Conservation (phyloP, 257 asterid genomes). For the Solanum dulcamara region DNA sequence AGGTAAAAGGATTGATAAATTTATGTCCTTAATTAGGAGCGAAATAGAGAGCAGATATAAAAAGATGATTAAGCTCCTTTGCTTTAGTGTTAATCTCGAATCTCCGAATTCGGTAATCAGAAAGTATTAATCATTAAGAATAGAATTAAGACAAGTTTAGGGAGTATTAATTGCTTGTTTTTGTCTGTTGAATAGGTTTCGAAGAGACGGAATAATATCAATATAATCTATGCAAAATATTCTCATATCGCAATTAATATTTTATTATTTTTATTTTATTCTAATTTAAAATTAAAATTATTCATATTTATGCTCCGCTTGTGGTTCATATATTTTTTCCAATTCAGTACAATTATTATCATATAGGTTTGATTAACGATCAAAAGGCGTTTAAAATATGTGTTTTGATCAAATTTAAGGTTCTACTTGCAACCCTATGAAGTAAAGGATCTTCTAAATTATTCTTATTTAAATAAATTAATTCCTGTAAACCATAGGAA, state of each 20-base stretch:
- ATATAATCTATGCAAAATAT: background rate
- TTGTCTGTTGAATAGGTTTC: background rate
- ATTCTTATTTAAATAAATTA: too few species aligned
- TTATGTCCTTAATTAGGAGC: background rate
- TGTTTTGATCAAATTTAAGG: background rate
- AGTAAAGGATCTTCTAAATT: background rate
- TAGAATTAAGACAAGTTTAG: background rate
- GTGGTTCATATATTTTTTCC: background rate
- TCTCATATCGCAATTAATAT: background rate
- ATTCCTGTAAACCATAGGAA: background rate
- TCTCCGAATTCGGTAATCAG: background rate
- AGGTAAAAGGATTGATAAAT: background rate
- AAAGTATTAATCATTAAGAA: background rate
- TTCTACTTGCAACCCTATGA: too few species aligned
- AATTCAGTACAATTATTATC: too few species aligned
- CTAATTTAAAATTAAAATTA: too few species aligned
- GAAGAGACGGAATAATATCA: too few species aligned
- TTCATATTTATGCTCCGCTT: background rate
- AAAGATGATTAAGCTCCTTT: background rate
- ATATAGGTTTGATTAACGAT: background rate
- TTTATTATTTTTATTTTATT: too few species aligned
- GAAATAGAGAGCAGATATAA: background rate
- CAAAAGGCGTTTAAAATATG: too few species aligned
- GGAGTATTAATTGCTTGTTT: background rate
- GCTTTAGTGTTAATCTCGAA: background rate